Evolutionary conservation across 2,329 filamentous ascomycete genomes (phyloP).

Genomic region (Phialophora chinensis): DNA sequence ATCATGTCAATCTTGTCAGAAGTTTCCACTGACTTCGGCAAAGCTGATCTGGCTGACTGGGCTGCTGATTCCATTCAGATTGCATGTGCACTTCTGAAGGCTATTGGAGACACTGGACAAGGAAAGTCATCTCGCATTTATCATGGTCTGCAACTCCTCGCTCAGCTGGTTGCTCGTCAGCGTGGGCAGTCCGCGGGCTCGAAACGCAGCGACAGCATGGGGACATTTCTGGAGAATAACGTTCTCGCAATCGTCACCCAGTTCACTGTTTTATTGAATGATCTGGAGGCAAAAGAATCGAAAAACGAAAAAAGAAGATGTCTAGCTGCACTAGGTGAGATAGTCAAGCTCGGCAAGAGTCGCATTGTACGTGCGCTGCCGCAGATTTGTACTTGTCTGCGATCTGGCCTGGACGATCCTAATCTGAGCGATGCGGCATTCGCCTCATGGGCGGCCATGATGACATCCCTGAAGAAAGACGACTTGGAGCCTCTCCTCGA

Average conservation of each 20-base stretch:
- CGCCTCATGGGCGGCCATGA: conserved; percentile 80
- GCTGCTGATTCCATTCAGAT: conserved; percentile 77
- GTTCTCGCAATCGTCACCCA: conserved; percentile 85
- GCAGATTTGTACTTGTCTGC: conserved; percentile 87
- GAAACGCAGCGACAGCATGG: conserved; percentile 65
- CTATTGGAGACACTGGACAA: conserved; percentile 70
- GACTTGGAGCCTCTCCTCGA: conserved; percentile 82
- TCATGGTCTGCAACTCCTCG: conserved; percentile 58
- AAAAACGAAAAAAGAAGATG: conserved; percentile 75
- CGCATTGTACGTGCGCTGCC: conserved; percentile 81
- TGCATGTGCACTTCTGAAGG: conserved; percentile 81
- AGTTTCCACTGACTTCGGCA: conserved; percentile 73
- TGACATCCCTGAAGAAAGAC: conserved; percentile 74
- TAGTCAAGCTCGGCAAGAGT: conserved; percentile 76
- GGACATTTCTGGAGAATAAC: conserved; percentile 79
- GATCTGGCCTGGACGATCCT: conserved; percentile 77
- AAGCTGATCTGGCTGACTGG: conserved; percentile 69
- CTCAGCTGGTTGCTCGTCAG: conserved; percentile 57
- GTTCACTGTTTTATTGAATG: conserved; percentile 79
- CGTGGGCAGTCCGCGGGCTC: conserved; percentile 52
- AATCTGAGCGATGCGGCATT: conserved; percentile 81
- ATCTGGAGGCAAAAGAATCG: conserved; percentile 62
- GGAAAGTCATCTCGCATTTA: conserved; percentile 63
- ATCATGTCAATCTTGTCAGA: conserved; percentile 72
- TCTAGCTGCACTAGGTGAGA: conserved; percentile 83